Conservation (phyloP, 1,284 basidiomycete species). For the Melampsora larici-populina region DNA sequence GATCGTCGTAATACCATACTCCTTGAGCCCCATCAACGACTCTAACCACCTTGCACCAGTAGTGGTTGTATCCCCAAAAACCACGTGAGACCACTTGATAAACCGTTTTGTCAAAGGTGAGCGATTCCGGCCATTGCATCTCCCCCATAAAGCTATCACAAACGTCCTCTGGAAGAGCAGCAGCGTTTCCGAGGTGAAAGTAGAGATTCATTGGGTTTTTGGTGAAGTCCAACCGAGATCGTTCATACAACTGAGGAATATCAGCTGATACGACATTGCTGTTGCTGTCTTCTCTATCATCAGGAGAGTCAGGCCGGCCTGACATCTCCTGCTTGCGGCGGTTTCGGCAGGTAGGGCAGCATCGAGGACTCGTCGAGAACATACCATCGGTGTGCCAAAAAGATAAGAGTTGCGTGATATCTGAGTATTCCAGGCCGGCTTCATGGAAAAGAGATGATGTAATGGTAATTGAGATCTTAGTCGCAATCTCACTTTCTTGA, state of each 20-base stretch:
- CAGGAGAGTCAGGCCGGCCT: no score
- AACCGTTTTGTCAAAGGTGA: neutral
- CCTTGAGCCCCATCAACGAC: neutral
- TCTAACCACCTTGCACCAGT: neutral
- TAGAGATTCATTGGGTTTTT: neutral
- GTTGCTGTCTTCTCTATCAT: no score
- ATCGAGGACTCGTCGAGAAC: no score
- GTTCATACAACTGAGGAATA: neutral
- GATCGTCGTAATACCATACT: neutral
- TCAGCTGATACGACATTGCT: no score
- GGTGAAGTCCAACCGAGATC: neutral
- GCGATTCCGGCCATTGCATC: neutral
- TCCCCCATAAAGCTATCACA: neutral
- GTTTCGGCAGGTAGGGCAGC: no score
- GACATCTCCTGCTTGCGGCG: no score
- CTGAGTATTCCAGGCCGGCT: no score
- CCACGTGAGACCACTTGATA: neutral
- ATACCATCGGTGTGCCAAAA: no score
- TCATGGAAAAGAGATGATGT: no score
- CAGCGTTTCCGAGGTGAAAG: neutral
- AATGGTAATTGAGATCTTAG: no score
- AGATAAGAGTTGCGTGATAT: no score
- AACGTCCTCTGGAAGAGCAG: neutral
- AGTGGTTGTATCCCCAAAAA: neutral
- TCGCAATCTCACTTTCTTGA: no score